A percentile compares a stretch with the other conserved stretches of the same genome.
Conservation (phyloP, 257 asterid species). For the Solanum microdontum region DNA sequence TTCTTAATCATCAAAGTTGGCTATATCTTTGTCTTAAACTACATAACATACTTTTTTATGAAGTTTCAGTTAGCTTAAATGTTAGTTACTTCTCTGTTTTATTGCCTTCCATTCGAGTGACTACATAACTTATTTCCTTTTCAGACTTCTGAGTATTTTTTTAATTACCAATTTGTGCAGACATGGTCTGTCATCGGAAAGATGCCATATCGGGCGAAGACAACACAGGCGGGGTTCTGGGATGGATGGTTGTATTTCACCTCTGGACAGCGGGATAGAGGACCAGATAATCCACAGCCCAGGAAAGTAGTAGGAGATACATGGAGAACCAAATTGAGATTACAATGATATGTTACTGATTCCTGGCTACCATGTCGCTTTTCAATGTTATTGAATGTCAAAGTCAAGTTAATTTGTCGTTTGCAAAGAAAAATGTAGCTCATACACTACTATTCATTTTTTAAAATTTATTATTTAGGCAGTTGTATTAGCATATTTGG, state of each 20-base stretch:
- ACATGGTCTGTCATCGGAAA: conserved; percentile 60
- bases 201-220: conserved; percentile 56
- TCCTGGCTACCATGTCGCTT: background rate
- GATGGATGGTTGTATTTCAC: conserved; percentile 66
- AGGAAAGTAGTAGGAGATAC: conserved; percentile 48
- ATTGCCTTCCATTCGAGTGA: background rate
- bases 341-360: background rate
- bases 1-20: background rate
- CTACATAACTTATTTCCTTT: background rate
- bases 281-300: conserved; percentile 70
- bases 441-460: background rate
- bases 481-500: background rate
- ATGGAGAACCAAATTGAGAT: conserved; percentile 61
- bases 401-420: background rate
- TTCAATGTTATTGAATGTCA: background rate
- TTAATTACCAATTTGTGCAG: conserved; percentile 14
- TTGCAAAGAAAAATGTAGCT: background rate
- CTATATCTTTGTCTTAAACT: background rate
- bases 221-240: conserved; percentile 53
- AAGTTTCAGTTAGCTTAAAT: background rate
- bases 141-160: background rate
- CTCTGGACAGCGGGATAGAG: conserved; percentile 79
- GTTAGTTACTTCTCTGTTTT: background rate
- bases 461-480: background rate
- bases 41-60: background rate